Base-by-base conservation (phyloP, 1,284 basidiomycete genomes). In the Pseudozyma hubeiensis region DNA sequence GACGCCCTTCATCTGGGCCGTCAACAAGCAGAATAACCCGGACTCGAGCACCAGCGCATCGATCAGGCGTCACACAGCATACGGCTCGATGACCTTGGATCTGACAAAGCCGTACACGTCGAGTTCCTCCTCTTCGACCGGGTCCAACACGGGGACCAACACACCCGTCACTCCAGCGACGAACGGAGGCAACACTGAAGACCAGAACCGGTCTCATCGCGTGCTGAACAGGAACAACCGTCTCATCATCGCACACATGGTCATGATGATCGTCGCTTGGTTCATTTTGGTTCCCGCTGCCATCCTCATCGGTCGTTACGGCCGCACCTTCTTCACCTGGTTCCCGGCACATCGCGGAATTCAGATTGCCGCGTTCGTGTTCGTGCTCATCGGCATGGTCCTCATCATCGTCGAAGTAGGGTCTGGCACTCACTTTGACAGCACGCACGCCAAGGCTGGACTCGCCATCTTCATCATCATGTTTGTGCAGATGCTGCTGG, bases 391-490 rank as follows among this genome's bases (percentile, higher is more conserved):
- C 87, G 88, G 44, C 87, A 89, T 44, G 82, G 87, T 19, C 87
- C 89, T 91, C 84, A 89, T 88, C 84, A 87, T 88, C 61, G 78
- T 58, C 37, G 57, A 69, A 11, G 14, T 34, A 7, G 44, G 40
- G 71, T 34, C 53, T 9, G 34, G 51, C 46, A 56, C 29, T 24
- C 54, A 69, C 64, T 76, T 71, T 40, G 43, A 52, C 17, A 56
- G 62, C 40, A 63, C 55, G 34, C 69, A 58, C 49, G 75, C 89
- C 88, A 86, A 86, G 84, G 86, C 87, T 75, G 91, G 91, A 34
- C 80, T 89, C 47, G 87, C 86, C 7, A 83, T 92, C 44, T 88
- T 91, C 64, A 86, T 87, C 45, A 84, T 92, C n/a, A 89, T 90
- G 77, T 43, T 89, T 53, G 56, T 87, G 11, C 91, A 92, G 82